Evolutionary conservation across 2,329 filamentous ascomycete genomes (phyloP).

Genomic region (Colletotrichum simmondsii): DNA sequence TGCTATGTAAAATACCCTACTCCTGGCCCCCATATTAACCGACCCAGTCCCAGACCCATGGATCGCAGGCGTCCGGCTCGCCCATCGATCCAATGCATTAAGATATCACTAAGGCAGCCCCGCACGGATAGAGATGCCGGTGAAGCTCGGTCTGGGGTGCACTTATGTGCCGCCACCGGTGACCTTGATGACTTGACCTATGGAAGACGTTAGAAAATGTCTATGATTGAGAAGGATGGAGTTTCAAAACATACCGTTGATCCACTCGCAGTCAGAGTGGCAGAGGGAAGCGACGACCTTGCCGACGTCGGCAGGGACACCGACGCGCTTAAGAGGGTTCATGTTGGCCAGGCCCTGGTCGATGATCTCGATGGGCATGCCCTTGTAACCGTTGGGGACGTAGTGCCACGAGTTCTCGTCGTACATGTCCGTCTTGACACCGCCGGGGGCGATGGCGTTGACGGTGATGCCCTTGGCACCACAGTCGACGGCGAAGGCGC

Average conservation of each 20-base stretch:
- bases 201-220: conserved; percentile 63
- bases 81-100: conserved; percentile 22
- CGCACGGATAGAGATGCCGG: conserved; percentile 11
- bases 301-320: conserved; percentile 68
- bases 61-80: conserved; percentile 20
- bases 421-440: conserved; percentile 84
- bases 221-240: no score
- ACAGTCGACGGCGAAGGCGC: conserved; percentile 78
- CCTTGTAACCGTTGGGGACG: conserved; percentile 65
- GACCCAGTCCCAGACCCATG: not conserved
- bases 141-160: not conserved
- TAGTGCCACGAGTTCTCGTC: conserved; percentile 76
- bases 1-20: not conserved
- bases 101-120: conserved; percentile 11
- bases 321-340: conserved; percentile 70
- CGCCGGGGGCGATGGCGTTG: conserved; percentile 78
- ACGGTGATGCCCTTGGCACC: conserved; percentile 75
- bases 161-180: conserved; percentile 44
- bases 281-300: conserved; percentile 66
- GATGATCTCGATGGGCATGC: conserved; percentile 63
- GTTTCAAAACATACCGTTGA: conserved; percentile 64
- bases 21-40: conserved; percentile 8
- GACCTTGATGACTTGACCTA: conserved; percentile 53
- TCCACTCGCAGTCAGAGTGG: conserved; percentile 71
- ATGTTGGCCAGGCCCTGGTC: conserved; percentile 64